Percentiles rank a stretch among this genome's conserved stretches.
Conservation (phyloP, 345 rosid species). For the Eucalyptus caleyi region DNA sequence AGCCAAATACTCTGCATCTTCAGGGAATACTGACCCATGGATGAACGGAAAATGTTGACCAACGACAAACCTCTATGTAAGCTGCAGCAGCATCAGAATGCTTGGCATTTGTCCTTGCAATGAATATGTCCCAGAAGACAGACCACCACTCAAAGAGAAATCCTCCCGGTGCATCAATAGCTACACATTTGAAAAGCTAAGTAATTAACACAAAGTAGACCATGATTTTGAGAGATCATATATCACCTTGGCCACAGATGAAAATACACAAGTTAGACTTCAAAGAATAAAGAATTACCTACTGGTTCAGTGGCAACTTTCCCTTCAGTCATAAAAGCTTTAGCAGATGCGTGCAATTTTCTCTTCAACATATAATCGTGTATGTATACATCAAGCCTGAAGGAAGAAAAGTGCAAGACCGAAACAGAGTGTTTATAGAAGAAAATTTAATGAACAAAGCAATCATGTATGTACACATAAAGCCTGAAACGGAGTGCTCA, state of each 20-base stretch:
- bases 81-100: constrained; percentile 59
- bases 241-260: background rate
- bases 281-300: constrained; percentile 24
- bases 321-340: constrained; percentile 63
- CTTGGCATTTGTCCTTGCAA: constrained; percentile 63
- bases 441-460: background rate
- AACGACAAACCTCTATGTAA: constrained; percentile 45
- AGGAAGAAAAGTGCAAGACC: background rate
- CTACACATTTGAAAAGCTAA: constrained; percentile 9
- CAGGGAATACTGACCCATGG: background rate
- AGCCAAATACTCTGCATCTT: background rate
- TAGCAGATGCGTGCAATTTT: constrained; percentile 53
- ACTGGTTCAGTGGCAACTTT: constrained; percentile 63
- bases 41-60: background rate
- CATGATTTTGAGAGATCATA: background rate
- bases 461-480: background rate
- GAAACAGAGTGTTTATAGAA: background rate
- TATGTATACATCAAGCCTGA: constrained; percentile 70
- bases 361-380: constrained; percentile 63
- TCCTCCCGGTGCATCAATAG: constrained; percentile 71
- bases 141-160: constrained; percentile 85
- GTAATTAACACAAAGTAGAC: background rate
- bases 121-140: constrained; percentile 73
- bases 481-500: background rate
- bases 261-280: background rate